These are phyloP conservation scores for Metarhizium robertsii DNA, from an alignment of 2,329 filamentous ascomycete genomes.

Conservation along the genomic window DNA sequence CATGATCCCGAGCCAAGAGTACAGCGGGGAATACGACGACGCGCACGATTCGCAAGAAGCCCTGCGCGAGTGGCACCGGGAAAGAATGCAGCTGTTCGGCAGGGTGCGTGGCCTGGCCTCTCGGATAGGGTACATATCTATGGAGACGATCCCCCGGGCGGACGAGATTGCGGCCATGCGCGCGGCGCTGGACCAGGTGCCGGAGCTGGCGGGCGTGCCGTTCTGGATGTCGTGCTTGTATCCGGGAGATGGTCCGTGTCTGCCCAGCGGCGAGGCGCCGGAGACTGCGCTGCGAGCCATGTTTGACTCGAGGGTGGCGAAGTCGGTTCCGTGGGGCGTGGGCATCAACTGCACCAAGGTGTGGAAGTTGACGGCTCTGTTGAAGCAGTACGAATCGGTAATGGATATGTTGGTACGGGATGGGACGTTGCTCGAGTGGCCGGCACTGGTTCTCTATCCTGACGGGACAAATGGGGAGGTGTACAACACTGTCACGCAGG, in stretches of 20 bases:
- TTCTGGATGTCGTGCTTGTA: slow-evolving; percentile 59
- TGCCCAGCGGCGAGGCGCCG: slow-evolving; percentile 47
- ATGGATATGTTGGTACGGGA: slow-evolving; percentile 27
- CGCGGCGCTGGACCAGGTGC: slow-evolving; percentile 25
- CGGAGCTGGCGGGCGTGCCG: slow-evolving; percentile 20
- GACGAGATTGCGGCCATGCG: slow-evolving; percentile 53
- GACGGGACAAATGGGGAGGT: slow-evolving; percentile 61
- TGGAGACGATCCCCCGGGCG: slow-evolving; percentile 56
- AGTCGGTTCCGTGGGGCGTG: slow-evolving; percentile 45
- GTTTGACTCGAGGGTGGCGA: slow-evolving; percentile 20
- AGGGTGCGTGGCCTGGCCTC: slow-evolving; percentile 24
- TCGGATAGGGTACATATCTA: slow-evolving; percentile 46
- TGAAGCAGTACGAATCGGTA: slow-evolving; percentile 44
- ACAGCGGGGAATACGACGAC: slow-evolving; percentile 49
- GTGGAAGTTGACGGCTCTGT: slow-evolving; percentile 45
- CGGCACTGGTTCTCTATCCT: slow-evolving; percentile 54
- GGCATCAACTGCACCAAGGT: slow-evolving; percentile 64
- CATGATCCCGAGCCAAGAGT: slow-evolving; percentile 58
- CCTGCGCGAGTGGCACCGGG: slow-evolving; percentile 47
- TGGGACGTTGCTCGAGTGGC: slow-evolving; percentile 29
- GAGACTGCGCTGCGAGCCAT: slow-evolving; percentile 25
- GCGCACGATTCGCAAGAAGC: slow-evolving; percentile 32
- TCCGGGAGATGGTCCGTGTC: slow-evolving; percentile 37
- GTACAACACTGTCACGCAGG: slow-evolving; percentile 54
- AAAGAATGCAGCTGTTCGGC: slow-evolving; percentile 42